Base-by-base conservation (phyloP, 257 asterid genomes). In the Ajuga chamaepitys region DNA sequence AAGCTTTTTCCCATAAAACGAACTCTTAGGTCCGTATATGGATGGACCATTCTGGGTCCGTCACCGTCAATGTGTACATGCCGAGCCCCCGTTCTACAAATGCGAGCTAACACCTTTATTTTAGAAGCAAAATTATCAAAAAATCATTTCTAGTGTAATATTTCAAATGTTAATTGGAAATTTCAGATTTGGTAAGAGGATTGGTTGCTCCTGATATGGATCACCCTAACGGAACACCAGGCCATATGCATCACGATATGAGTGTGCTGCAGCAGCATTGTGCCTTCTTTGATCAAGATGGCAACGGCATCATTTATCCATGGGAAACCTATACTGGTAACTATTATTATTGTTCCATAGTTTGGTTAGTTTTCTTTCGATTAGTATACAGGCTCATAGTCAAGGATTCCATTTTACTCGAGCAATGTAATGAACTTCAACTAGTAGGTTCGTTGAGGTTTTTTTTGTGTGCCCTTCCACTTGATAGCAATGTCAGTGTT, bases 181-280 rank as follows among this genome's bases (percentile, higher is more conserved):
- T 58, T 37, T 34, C 73, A 87, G 96, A 88, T 68, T 51, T 88
- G 95, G 92, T 83, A 5, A 73, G 95, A 48, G 95, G 78, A 13
- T 72, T 88, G 79, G 83, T 75, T 26, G 92, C 95, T 20, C 78
- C 88, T 0, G 98, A 86, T 60, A 69, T 45, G 78, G 95, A 83
- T 4, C 95, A 88, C 58, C 95, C 98, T 0, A 72, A 76, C 32
- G 98, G 96, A 53, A 86, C 98, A 9, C 84, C 84, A 0, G 95
- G 90, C 4, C 95, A 78, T 48, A 58, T 7, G 55, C 88, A 86
- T 66, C 42, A 80, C 9, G 78, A 80, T 42, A 14, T 83, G 72
- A 88, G 87, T 73, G 92, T 88, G 18, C 81, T 91, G 70, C 98
- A 91, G 76, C 98, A 91, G 64, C 96, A 91, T 72, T 75, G 78